phyloP scores from a whole-genome alignment of 78 protist genomes.

The Dictyostelium citrinum region DNA sequence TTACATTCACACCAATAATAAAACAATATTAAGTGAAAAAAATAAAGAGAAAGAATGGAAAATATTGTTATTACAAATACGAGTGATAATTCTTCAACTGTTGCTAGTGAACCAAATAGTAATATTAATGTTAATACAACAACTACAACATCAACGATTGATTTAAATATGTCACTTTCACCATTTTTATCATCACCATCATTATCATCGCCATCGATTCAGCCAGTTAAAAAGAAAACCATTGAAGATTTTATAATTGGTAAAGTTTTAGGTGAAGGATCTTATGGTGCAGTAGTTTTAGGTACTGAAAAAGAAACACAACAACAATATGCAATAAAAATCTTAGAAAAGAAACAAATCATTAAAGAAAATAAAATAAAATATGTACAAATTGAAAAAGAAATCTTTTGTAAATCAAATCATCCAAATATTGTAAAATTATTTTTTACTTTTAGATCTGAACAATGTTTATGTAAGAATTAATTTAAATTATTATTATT shows the following conservation, averaged over 20 bases:
- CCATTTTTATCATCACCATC: conserved; percentile 29
- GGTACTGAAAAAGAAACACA: conserved; percentile 82
- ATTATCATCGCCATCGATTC: conserved; percentile 46
- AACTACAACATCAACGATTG: neutral
- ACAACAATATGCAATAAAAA: conserved; percentile 86
- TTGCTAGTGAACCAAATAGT: neutral
- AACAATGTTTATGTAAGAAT: conserved; percentile 70
- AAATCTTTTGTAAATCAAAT: conserved; percentile 77
- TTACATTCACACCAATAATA: no score
- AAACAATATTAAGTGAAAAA: neutral
- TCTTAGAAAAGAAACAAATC: conserved; percentile 80
- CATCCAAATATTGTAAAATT: conserved; percentile 90
- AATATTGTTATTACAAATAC: neutral
- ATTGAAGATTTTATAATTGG: conserved; percentile 83
- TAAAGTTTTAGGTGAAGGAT: conserved; percentile 78
- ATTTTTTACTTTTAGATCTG: conserved; percentile 84
- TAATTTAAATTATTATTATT: no score
- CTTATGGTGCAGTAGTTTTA: conserved; percentile 82
- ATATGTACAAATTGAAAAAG: conserved; percentile 85
- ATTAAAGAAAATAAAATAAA: conserved; percentile 80
- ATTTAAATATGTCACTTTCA: neutral
- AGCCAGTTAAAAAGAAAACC: conserved; percentile 62
- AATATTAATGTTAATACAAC: neutral
- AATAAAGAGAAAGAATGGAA: neutral
- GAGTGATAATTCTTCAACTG: neutral